Percentiles rank a stretch among this genome's conserved stretches.
phyloP scores from a whole-genome alignment of 345 rosid species.

The Hirschfeldia incana region DNA sequence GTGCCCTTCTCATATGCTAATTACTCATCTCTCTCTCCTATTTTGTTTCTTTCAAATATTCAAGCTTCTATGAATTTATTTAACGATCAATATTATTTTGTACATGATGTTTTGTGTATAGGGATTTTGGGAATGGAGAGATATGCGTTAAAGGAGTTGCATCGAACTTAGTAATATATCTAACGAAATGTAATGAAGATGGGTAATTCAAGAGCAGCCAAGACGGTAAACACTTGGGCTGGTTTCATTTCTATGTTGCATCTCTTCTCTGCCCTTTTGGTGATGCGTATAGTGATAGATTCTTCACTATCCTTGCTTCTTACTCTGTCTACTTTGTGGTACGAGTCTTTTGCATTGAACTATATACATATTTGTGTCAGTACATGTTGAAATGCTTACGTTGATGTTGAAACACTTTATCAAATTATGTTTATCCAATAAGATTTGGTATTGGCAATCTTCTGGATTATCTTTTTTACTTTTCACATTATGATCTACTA shows the following conservation, averaged over 20 bases:
- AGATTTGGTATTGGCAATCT: not conserved
- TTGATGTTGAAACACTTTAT: not conserved
- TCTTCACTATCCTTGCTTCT: slow-evolving; percentile 64
- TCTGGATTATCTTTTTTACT: not conserved
- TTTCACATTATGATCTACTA: too few relatives aligned
- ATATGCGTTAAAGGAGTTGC: slow-evolving; percentile 96
- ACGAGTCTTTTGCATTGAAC: slow-evolving; percentile 19
- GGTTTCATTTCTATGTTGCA: slow-evolving; percentile 88
- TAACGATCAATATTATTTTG: not conserved
- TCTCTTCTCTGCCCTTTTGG: slow-evolving; percentile 59
- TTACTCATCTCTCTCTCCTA: not conserved
- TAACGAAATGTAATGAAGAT: slow-evolving; percentile 56
- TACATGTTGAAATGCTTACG: not conserved
- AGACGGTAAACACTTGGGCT: slow-evolving; percentile 84
- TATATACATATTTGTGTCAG: not conserved
- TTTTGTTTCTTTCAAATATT: slow-evolving; percentile 8
- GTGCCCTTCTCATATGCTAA: slow-evolving; percentile 64
- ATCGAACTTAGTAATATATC: slow-evolving; percentile 82
- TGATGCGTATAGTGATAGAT: slow-evolving; percentile 65
- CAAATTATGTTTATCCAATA: not conserved
- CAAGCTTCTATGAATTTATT: not conserved
- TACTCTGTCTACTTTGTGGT: slow-evolving; percentile 72
- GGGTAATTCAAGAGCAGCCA: slow-evolving; percentile 88
- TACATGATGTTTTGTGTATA: not conserved
- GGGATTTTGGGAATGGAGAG: too few relatives aligned